Conservation (phyloP, 306 rosid genomes). For the Vigna hirtella region DNA sequence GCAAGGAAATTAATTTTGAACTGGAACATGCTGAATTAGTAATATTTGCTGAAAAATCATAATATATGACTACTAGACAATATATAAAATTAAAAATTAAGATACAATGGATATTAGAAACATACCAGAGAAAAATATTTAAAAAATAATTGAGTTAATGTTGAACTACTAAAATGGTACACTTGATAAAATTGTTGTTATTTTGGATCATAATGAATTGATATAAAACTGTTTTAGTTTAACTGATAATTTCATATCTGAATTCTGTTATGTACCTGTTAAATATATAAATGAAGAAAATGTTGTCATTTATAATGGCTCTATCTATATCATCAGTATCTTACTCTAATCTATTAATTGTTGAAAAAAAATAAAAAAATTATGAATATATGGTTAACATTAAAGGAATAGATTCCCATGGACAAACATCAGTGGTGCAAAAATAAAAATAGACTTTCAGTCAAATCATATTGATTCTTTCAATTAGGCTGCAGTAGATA, state of each 20-base stretch:
- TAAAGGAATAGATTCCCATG: no score
- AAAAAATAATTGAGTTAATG: neutral
- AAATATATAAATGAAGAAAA: no score
- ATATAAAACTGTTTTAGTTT: no score
- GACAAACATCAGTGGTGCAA: neutral
- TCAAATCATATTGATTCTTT: neutral
- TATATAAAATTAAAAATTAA: neutral
- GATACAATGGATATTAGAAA: neutral
- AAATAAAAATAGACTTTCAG: neutral
- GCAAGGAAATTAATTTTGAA: neutral
- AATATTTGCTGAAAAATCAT: neutral
- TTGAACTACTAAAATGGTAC: no score
- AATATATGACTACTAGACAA: neutral
- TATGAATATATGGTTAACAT: no score
- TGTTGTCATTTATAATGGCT: no score
- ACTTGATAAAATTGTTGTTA: no score
- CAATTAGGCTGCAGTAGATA: neutral
- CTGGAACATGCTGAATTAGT: neutral
- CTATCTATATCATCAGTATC: no score
- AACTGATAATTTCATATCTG: no score
- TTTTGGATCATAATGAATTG: no score
- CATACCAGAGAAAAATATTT: no score
- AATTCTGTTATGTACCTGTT: no score
- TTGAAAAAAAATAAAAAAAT: neutral
- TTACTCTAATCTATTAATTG: neutral